Percentiles rank a stretch among this genome's conserved stretches.
Evolutionary conservation across 1,284 basidiomycete species (phyloP).

Genomic region (Moesziomyces sp.): DNA sequence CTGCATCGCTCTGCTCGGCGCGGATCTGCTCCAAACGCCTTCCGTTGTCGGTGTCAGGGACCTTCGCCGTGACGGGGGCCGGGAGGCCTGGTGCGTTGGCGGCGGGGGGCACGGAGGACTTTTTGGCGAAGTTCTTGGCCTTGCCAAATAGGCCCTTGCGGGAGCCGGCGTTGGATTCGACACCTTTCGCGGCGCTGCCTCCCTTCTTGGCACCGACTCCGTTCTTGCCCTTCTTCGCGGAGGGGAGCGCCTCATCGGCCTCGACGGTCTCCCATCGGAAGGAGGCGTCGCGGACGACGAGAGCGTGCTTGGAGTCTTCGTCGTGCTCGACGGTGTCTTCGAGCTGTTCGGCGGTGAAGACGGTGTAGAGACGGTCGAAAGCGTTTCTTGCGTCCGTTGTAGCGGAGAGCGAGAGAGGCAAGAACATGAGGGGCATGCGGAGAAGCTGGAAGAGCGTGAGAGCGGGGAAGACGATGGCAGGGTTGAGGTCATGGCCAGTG

Average conservation of each 20-base stretch:
- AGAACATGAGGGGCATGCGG: conserved; percentile 79
- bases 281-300: conserved; percentile 37
- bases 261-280: conserved; percentile 58
- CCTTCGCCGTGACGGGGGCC: conserved; percentile 22
- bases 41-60: conserved; percentile 23
- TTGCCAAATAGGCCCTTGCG: conserved; percentile 30
- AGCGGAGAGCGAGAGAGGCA: conserved; percentile 64
- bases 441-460: conserved; percentile 71
- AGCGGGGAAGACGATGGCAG: conserved; percentile 70
- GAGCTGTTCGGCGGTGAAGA: conserved; percentile 76
- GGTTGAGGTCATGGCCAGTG: conserved; percentile 76
- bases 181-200: conserved; percentile 1
- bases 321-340: conserved; percentile 78
- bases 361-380: conserved; percentile 61
- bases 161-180: conserved; percentile 3
- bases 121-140: conserved; percentile 31
- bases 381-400: conserved; percentile 64
- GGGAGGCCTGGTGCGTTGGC: conserved; percentile 34
- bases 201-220: conserved; percentile 22
- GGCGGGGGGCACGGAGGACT: conserved; percentile 19
- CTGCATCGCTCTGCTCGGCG: conserved; percentile 33
- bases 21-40: conserved; percentile 35
- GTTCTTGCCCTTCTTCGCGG: conserved; percentile 27
- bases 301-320: conserved; percentile 51
- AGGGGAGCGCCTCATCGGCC: conserved; percentile 31